Evolutionary conservation across 305 asterid genomes (phyloP).

Genomic region (Solanum chacoense): DNA sequence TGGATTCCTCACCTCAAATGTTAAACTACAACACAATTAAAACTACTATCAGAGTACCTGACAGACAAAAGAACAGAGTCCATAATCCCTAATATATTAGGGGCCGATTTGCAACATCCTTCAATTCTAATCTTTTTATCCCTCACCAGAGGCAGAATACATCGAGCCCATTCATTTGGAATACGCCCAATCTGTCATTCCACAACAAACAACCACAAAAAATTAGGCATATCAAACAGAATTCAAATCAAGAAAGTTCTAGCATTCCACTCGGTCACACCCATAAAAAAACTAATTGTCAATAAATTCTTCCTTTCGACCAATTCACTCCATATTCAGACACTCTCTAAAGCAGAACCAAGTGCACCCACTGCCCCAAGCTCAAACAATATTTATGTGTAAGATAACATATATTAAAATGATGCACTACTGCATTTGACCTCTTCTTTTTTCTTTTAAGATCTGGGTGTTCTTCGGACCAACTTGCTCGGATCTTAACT

Average conservation of each 20-base stretch:
- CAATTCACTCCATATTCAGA: not conserved
- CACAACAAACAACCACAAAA: conserved; percentile 1
- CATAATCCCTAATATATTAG: conserved; percentile 73
- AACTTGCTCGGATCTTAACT: not conserved
- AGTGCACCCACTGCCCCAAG: not conserved
- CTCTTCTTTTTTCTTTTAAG: not conserved
- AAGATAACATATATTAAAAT: not conserved
- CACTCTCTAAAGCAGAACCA: not conserved
- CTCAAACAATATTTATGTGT: not conserved
- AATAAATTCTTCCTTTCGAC: not conserved
- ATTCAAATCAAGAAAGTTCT: not conserved
- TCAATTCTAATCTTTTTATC: conserved; percentile 53
- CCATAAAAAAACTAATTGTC: not conserved
- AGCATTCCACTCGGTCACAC: not conserved
- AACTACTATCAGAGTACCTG: conserved; percentile 34
- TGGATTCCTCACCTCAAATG: not conserved
- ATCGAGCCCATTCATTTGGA: conserved; percentile 96
- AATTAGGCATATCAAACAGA: not conserved
- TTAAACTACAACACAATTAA: not conserved
- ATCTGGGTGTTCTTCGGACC: not conserved
- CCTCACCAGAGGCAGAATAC: conserved; percentile 84
- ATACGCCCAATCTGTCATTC: conserved; percentile 86
- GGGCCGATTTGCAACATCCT: conserved; percentile 80
- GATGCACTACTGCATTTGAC: not conserved
- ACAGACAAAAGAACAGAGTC: conserved; percentile 60